Percentiles rank a stretch among this genome's conserved stretches.
Evolutionary conservation across 805 yeast genomes (phyloP).

Genomic region (Ogataea degrootiae): DNA sequence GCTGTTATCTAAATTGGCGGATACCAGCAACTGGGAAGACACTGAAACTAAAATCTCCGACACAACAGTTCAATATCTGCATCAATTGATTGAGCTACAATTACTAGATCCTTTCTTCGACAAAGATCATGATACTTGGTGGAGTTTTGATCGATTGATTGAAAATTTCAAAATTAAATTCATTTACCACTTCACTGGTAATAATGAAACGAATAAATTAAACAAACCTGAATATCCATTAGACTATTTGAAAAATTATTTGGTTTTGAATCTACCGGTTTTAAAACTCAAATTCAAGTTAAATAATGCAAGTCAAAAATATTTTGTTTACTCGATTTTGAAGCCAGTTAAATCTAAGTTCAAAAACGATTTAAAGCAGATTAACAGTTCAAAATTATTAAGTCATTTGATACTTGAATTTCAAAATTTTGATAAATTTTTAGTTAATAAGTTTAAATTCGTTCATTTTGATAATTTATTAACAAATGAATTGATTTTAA

Average conservation of each 20-base stretch:
- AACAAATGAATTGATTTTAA: slow-evolving; percentile 26
- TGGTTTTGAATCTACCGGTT: slow-evolving; percentile 25
- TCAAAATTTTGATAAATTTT: slow-evolving; percentile 50
- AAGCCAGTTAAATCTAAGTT: slow-evolving; percentile 44
- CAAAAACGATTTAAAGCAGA: slow-evolving; percentile 19
- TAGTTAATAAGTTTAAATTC: slow-evolving; percentile 36
- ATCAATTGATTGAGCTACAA: slow-evolving; percentile 27
- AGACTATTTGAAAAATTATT: slow-evolving; percentile 41
- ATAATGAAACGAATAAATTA: slow-evolving; percentile 54
- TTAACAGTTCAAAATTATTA: slow-evolving; percentile 39
- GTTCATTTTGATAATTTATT: slow-evolving; percentile 23
- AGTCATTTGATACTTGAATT: slow-evolving; percentile 57
- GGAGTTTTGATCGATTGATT: slow-evolving; percentile 47
- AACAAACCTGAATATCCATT: slow-evolving; percentile 74
- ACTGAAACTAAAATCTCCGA: neutral
- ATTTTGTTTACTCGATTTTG: slow-evolving; percentile 43
- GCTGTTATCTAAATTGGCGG: too few species aligned
- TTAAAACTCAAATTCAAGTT: slow-evolving; percentile 1
- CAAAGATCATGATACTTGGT: slow-evolving; percentile 13
- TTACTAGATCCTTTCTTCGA: slow-evolving; percentile 15
- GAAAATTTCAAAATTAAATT: slow-evolving; percentile 46
- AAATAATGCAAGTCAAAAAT: slow-evolving; percentile 16
- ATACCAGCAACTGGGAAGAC: slow-evolving; percentile 3
- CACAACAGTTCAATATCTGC: neutral
- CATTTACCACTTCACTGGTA: slow-evolving; percentile 54